Conservation (phyloP, 2,329 filamentous ascomycete genomes). For the Thelonectria discophora region DNA sequence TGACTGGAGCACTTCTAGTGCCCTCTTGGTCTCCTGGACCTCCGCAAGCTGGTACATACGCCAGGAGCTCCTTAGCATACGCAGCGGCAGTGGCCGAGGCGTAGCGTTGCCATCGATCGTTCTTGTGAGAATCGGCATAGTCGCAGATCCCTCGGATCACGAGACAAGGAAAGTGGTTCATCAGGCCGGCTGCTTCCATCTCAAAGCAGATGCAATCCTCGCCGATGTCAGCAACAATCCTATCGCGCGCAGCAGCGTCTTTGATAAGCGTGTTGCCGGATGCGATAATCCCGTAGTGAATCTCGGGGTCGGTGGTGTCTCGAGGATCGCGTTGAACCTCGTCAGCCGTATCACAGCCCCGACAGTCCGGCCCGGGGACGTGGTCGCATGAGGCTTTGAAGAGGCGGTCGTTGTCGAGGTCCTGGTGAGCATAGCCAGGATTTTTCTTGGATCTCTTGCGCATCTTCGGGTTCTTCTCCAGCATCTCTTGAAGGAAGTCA, state of each 20-base stretch:
- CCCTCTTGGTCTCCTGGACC: too few species aligned
- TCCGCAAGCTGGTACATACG: too few species aligned
- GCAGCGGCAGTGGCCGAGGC: slow-evolving; percentile 44
- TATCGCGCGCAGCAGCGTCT: slow-evolving; percentile 26
- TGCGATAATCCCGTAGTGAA: slow-evolving; percentile 36
- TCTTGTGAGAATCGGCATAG: slow-evolving; percentile 48
- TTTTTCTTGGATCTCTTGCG: neutral
- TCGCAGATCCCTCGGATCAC: slow-evolving; percentile 49
- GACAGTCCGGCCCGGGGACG: slow-evolving; percentile 4
- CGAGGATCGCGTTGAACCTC: slow-evolving; percentile 7
- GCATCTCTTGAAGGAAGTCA: slow-evolving; percentile 31
- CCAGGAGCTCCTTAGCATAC: slow-evolving; percentile 42
- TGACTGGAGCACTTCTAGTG: too few species aligned
- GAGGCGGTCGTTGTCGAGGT: neutral
- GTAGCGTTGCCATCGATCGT: slow-evolving; percentile 44
- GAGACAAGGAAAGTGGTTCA: slow-evolving; percentile 45
- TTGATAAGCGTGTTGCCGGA: slow-evolving; percentile 34
- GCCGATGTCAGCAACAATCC: neutral
- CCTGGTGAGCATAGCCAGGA: neutral
- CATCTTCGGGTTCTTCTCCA: slow-evolving; percentile 11
- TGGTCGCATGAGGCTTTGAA: slow-evolving; percentile 18
- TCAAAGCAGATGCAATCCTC: slow-evolving; percentile 26
- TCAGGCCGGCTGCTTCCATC: too few species aligned
- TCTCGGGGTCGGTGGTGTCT: slow-evolving; percentile 22
- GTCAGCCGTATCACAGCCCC: neutral